phyloP scores from a whole-genome alignment of 2,329 filamentous ascomycete genomes.

The Claviceps pusilla region DNA sequence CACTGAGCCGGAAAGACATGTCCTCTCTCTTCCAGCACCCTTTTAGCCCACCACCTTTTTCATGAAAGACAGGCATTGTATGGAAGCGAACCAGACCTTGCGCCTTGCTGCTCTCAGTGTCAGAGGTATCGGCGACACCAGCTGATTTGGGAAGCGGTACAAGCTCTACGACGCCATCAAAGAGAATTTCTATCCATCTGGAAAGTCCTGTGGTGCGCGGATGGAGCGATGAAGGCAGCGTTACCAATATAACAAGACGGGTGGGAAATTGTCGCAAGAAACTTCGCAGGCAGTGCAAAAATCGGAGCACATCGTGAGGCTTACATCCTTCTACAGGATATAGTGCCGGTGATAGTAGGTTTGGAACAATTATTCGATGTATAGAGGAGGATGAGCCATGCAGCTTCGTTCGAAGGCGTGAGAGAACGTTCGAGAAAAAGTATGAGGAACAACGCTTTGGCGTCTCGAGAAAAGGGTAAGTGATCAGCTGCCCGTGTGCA shows the following conservation, averaged over 20 bases:
- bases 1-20: constrained; percentile 77
- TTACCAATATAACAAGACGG: constrained; percentile 57
- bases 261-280: constrained; percentile 53
- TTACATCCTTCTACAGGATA: constrained; percentile 56
- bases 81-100: constrained; percentile 80
- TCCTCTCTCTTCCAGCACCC: constrained; percentile 61
- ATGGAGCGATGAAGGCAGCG: constrained; percentile 66
- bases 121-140: constrained; percentile 33
- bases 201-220: constrained; percentile 61
- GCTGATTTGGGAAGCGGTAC: constrained; percentile 48
- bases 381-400: constrained; percentile 43
- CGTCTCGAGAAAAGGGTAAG: constrained; percentile 33
- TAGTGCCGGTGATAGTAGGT: constrained; percentile 69
- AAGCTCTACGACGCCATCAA: constrained; percentile 76
- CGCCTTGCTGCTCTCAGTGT: constrained; percentile 51
- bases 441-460: constrained; percentile 11
- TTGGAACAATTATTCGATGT: constrained; percentile 75
- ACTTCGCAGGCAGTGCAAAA: constrained; percentile 63
- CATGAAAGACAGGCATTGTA: constrained; percentile 69
- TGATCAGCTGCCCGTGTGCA: constrained; percentile 33
- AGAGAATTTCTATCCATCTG: constrained; percentile 72
- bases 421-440: constrained; percentile 47
- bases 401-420: constrained; percentile 40
- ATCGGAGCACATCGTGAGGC: constrained; percentile 62
- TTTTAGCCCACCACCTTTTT: constrained; percentile 67